Evolutionary conservation across 306 rosid genomes (phyloP), one percentile per base, ranked within the genome.

Genomic region (Geum urbanum): DNA sequence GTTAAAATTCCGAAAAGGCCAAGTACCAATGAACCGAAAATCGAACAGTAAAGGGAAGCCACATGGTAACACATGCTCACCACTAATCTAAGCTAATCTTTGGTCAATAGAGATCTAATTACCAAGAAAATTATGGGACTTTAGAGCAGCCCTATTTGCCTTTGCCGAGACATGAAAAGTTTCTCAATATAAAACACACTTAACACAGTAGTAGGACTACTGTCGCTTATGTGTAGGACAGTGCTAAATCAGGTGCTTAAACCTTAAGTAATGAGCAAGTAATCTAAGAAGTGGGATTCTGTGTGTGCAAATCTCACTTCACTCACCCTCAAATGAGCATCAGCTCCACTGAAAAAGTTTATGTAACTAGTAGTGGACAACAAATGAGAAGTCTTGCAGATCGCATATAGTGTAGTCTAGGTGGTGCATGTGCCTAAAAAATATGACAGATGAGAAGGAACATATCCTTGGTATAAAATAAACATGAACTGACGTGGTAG

Each of bases 381-480:
- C 64, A 55, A 43, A 70, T 70, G 44, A 57, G 55, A 55, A 43
- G 40, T 22, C 9, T 2, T 70, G 73, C 73, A 22, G 73, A 70
- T 70, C 73, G 73, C 73, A 22, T 70, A 22, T 44, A 3, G 24
- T 43, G 24, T 37, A 10, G 35, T 8, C 54, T 15, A 24, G n/a
- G 35, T 11, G 16, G 51, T 43, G 54, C 53, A 55, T 15, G 73
- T 70, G 73, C 73, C 9, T 24, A 5, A 5, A 32, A 66, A 11
- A 65, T 8, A 48, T 19, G 37, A 11, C 51, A 63, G 53, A 22
- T 14, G 52, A 41, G 24, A 43, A 40, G 51, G 27, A 27, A 43
- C 53, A 55, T 43, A 15, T 54, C 64, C 24, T 24, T 22, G 39
- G 55, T 24, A 55, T 43, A 55, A 55, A 55, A 43, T 22, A 43